phyloP scores from a whole-genome alignment of 768 basidiomycete species.

The Tylopilus subfusipes region DNA sequence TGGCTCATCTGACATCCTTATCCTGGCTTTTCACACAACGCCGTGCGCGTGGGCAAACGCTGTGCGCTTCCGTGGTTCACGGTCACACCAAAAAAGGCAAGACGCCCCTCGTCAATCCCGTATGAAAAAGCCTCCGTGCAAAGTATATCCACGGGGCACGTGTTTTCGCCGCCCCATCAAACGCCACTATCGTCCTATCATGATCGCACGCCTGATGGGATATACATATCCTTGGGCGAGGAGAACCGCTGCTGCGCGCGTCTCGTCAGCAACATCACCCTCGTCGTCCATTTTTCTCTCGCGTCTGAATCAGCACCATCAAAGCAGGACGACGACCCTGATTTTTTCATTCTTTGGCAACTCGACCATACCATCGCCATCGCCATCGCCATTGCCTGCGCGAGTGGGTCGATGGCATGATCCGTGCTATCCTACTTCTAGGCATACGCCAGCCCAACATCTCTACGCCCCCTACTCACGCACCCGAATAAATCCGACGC shows the following conservation, averaged over 20 bases:
- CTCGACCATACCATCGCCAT: background rate
- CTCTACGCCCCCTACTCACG: background rate
- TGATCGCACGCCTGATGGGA: background rate
- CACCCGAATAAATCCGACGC: background rate
- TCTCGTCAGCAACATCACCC: no score
- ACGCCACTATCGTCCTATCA: background rate
- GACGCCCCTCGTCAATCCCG: background rate
- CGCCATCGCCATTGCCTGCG: no score
- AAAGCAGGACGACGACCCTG: no score
- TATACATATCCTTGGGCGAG: background rate
- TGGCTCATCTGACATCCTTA: background rate
- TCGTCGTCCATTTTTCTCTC: no score
- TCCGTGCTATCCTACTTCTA: background rate
- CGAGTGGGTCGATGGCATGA: background rate
- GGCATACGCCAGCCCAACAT: background rate
- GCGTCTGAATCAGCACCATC: no score
- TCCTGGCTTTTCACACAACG: background rate
- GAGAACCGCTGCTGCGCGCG: no score
- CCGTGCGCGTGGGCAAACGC: background rate
- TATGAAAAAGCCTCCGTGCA: background rate
- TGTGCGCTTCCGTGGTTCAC: background rate
- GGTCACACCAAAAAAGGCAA: background rate
- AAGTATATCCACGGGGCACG: background rate
- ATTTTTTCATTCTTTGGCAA: background rate
- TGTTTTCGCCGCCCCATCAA: background rate